Conservation (phyloP, 371 early-diverging fungal genomes). For the Mortierella sp. region DNA sequence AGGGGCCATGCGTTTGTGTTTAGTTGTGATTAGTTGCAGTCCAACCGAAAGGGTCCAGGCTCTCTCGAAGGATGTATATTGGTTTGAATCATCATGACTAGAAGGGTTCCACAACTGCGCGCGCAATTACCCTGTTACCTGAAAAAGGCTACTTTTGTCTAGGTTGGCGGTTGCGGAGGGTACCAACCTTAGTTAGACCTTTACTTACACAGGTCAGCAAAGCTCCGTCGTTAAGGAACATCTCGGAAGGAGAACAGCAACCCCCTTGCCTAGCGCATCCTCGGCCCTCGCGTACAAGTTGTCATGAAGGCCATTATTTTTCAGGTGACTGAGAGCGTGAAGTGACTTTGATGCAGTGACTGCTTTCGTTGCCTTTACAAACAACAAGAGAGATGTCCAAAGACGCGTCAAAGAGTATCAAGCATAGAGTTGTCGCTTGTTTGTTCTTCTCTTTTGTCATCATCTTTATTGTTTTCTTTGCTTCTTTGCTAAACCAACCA, state of each 20-base stretch:
- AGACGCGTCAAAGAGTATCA: not conserved
- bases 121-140: not conserved
- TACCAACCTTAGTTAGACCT: not conserved
- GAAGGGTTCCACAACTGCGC: not conserved
- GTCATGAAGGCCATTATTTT: not conserved
- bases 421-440: not conserved
- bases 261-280: too few relatives aligned
- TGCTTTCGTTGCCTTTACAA: conserved; percentile 1
- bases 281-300: too few relatives aligned
- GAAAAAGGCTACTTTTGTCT: not conserved
- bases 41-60: not conserved
- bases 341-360: not conserved
- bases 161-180: not conserved
- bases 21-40: not conserved
- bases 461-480: not conserved
- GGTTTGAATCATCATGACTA: not conserved
- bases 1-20: not conserved
- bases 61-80: not conserved
- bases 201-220: not conserved
- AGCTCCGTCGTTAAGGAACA: not conserved
- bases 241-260: not conserved
- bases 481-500: not conserved
- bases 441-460: not conserved
- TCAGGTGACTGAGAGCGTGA: not conserved
- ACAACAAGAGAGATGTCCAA: not conserved